Base-by-base conservation (phyloP, 2,329 filamentous ascomycete genomes). In the Onygenales sp. region DNA sequence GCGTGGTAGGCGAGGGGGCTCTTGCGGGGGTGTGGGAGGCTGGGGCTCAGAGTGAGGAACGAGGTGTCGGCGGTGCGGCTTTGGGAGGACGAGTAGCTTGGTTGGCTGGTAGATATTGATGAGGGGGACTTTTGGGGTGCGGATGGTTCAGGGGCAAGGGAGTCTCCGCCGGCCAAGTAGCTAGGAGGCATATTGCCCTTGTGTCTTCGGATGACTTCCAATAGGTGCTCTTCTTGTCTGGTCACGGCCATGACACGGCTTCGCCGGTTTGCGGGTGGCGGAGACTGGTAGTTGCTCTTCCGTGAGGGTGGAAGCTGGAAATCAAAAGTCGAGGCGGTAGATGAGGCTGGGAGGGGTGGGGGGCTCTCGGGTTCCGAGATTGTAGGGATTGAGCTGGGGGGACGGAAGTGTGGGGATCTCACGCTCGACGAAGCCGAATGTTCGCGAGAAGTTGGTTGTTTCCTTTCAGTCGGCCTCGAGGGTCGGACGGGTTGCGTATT, bases 191-290 rank as follows among this genome's bases (percentile, higher is more conserved):
- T 72, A 40, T 67, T 70, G 49, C 75, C 74, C 57, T 74, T 69
- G 47, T 76, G 75, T 50, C 70, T 65, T 52, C 77, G 68, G 64
- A 80, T 73, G 2, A 76, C 74, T 58, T 76, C 75, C 3, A 80
- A 63, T 1, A 79, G 66, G 42, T 72, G 67, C 56, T 79, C 74
- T 62, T 80, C 77, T 60, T 79, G 76, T 52, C 74, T 67, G 0
- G 77, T 80, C 31, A 80, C 77, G 11, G 75, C 72, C 65, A 80
- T 78, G 17, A 78, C 63, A 42, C 72, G 70, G 55, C 73, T 75
- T 56, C 73, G 67, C 49, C 70, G 63, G 54, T 71, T 67, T 13
- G 60, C 58, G 17, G 52, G 6, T 4, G 52, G 33, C 8, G 42
- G 17, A 8, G 33, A 49, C 52, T 68, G 62, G 45, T 62, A 59